Conservation (phyloP, 1,284 basidiomycete genomes). For the Takashimella koratensis region DNA sequence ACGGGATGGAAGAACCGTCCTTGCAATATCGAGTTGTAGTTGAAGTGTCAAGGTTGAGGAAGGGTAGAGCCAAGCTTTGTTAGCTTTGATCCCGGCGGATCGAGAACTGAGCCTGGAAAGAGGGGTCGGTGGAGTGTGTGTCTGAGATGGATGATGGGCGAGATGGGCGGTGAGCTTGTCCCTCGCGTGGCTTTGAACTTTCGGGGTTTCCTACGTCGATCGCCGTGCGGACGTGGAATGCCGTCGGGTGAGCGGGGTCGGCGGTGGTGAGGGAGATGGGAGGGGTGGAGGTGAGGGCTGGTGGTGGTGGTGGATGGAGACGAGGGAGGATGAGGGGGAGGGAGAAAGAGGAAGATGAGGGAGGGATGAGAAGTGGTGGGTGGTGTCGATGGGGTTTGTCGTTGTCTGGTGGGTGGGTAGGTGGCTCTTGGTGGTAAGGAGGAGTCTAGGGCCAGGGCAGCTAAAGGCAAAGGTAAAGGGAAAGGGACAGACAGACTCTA, state of each 20-base stretch:
- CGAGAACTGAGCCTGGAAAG: too few species aligned
- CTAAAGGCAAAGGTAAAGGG: not conserved
- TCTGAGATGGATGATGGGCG: too few species aligned
- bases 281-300: not conserved
- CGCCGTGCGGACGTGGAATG: too few species aligned
- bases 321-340: not conserved
- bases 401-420: not conserved
- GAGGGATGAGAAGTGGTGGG: not conserved
- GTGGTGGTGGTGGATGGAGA: not conserved
- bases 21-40: too few species aligned
- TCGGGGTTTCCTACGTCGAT: too few species aligned
- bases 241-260: not conserved
- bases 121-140: too few species aligned
- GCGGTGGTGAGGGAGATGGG: slow-evolving; percentile 1
- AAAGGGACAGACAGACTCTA: not conserved
- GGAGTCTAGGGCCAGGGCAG: not conserved
- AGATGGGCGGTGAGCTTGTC: too few species aligned
- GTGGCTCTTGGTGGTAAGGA: not conserved
- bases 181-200: too few species aligned
- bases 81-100: too few species aligned
- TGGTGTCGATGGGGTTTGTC: not conserved
- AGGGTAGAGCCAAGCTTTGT: too few species aligned
- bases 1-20: too few species aligned
- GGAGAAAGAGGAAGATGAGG: not conserved
- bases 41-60: too few species aligned